Percentiles rank a stretch among this genome's conserved stretches.
phyloP scores from a whole-genome alignment of 2,329 filamentous ascomycete species.

The Ascochyta lentis region DNA sequence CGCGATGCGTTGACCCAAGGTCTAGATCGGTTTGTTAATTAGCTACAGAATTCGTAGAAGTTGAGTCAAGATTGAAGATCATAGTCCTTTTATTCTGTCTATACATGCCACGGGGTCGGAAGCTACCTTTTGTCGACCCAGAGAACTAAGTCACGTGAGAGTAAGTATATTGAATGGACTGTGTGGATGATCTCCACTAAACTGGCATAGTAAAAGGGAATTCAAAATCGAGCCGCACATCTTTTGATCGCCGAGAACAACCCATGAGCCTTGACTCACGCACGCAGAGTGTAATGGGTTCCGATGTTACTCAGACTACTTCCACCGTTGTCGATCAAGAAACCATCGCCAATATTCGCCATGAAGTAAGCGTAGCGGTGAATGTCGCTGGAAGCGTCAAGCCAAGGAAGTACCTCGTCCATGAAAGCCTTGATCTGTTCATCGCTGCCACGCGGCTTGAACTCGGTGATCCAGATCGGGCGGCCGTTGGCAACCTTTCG shows the following conservation, averaged over 20 bases:
- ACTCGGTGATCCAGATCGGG: constrained; percentile 48
- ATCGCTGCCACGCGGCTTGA: constrained; percentile 28
- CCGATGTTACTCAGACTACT: constrained; percentile 28
- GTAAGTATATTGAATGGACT: too few relatives aligned
- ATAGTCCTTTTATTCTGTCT: too few relatives aligned
- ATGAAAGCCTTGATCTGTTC: constrained; percentile 32
- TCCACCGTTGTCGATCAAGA: constrained; percentile 25
- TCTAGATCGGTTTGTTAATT: too few relatives aligned
- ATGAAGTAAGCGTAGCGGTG: constrained; percentile 43
- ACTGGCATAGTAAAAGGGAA: too few relatives aligned
- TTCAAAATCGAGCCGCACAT: too few relatives aligned
- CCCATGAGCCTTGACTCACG: background rate
- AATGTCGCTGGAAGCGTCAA: constrained; percentile 36
- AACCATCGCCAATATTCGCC: constrained; percentile 20
- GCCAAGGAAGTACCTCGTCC: constrained; percentile 39
- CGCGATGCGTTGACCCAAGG: too few relatives aligned
- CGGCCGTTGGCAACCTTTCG: constrained; percentile 59
- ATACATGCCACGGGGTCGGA: too few relatives aligned
- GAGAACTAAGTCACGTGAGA: too few relatives aligned
- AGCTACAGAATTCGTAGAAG: too few relatives aligned
- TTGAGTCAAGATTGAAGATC: too few relatives aligned
- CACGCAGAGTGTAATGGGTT: constrained; percentile 14
- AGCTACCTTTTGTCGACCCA: too few relatives aligned
- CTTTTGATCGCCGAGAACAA: background rate
- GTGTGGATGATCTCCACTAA: too few relatives aligned